Percentiles rank a stretch among this genome's conserved stretches.
phyloP scores from a whole-genome alignment of 495 filamentous ascomycete species.

The Saxophila tyrrhenica region DNA sequence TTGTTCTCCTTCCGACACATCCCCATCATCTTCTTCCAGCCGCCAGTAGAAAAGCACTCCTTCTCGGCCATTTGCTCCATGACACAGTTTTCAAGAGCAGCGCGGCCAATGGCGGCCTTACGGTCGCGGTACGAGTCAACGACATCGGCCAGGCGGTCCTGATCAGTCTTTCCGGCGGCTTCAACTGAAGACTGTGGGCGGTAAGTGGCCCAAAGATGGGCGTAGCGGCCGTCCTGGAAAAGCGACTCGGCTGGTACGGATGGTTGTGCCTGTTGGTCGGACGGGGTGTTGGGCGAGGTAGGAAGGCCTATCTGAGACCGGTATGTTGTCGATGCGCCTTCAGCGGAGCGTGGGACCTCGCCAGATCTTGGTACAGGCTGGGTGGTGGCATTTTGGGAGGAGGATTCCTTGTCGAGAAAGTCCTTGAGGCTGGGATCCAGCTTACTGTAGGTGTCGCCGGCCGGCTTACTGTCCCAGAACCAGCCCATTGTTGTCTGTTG shows the following conservation, averaged over 20 bases:
- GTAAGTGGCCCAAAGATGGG: conserved; percentile 87
- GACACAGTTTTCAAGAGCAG: conserved; percentile 88
- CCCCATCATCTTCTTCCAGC: conserved; percentile 46
- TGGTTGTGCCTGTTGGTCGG: conserved; percentile 12
- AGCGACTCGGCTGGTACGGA: conserved; percentile 43
- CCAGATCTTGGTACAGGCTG: conserved; percentile 16
- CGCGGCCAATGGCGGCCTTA: conserved; percentile 61
- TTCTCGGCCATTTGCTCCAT: conserved; percentile 65
- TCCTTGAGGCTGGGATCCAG: conserved; percentile 77
- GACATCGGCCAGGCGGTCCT: conserved; percentile 62
- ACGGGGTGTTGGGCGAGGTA: conserved; percentile 1
- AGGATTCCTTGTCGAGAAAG: conserved; percentile 64
- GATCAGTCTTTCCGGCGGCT: conserved; percentile 50
- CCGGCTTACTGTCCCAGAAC: conserved; percentile 44
- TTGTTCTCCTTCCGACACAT: conserved; percentile 64
- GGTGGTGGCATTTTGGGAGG: conserved; percentile 18
- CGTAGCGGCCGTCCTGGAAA: conserved; percentile 77
- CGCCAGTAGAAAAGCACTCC: conserved; percentile 62
- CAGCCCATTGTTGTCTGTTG: conserved; percentile 70
- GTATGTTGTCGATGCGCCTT: conserved; percentile 11
- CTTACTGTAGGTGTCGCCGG: conserved; percentile 61
- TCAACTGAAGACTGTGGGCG: conserved; percentile 53
- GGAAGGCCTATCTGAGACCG: conserved; percentile 11
- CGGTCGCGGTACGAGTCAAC: conserved; percentile 76
- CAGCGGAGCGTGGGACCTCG: conserved; percentile 18